Evolutionary conservation across 73 alveolate genomes (phyloP), one percentile per base, ranked within the genome.

Genomic region (Paraurostyla sp.): DNA sequence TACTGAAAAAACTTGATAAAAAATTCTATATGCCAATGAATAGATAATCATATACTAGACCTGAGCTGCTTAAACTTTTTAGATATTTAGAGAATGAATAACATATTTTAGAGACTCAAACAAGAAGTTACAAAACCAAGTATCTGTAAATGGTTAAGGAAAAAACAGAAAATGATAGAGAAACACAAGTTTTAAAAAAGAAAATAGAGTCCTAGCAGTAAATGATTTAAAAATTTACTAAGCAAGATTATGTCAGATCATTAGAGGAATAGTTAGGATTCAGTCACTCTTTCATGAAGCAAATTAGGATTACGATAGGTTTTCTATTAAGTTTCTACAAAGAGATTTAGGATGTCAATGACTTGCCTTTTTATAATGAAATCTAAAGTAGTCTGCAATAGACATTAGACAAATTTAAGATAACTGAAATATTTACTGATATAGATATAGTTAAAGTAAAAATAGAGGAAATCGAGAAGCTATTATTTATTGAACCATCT

Each of bases 291-390:
- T 13, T 65, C 29, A 18, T 65, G 82, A 65, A 65, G 25, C 25
- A 65, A 38, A 65, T 65, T 6, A 33, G 82, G 13, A 65, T 65
- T 1, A 65, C 82, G 35, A 65, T 65, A 6, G 82, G 82, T 15
- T 65, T 65, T 35, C 25, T 65, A 38, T 38, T 65, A 6, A 65
- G 82, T 35, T 65, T 65, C 41, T 65, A 65, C 58, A 65, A 65
- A 65, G 82, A 65, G 41, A 40, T 65, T 6, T 38, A 65, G 41
- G 82, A 65, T 65, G 35, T 36, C 25, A 38, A 18, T 38, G 82
- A 65, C 4, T 65, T 58, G 9, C 82, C 82, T 15, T 65, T 65
- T 65, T 56, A 65, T 38, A 65, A 65, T 65, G 82, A 65, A 38
- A 6, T 65, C 3, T 40, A 65, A 9, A 1, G 18, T 0, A 65